These are phyloP conservation scores for Fraxinus velutina DNA, from an alignment of 305 asterid species.

Conservation along the genomic window DNA sequence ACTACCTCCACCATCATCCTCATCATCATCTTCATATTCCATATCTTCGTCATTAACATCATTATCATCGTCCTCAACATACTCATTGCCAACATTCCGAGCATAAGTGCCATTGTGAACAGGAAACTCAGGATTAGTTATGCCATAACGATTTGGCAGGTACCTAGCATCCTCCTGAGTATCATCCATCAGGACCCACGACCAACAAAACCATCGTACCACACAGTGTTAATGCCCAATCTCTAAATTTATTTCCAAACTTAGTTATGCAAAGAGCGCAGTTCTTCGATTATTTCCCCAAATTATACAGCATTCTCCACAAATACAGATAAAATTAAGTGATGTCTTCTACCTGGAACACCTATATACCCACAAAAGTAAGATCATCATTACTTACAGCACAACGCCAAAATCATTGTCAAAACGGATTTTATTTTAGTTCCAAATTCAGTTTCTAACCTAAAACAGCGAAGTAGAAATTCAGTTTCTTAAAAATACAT, in stretches of 20 bases:
- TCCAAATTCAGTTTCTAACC: background rate
- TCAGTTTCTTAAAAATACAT: background rate
- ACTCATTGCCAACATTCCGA: conserved; percentile 23
- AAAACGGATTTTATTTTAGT: background rate
- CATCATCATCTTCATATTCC: conserved; percentile 21
- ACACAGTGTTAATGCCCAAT: background rate
- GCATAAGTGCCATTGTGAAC: conserved; percentile 17
- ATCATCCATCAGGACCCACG: conserved; percentile 38
- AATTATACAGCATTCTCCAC: background rate
- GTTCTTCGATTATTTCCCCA: background rate
- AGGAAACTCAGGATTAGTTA: conserved; percentile 22
- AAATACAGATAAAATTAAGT: background rate
- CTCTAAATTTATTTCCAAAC: conserved; percentile 4
- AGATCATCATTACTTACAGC: background rate
- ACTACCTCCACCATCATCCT: conserved; percentile 26
- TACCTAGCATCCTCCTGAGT: conserved; percentile 46
- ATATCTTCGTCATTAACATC: conserved; percentile 13
- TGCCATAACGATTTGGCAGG: conserved; percentile 30
- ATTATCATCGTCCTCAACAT: conserved; percentile 27
- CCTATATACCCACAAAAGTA: background rate
- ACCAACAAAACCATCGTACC: conserved; percentile 18
- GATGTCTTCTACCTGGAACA: background rate
- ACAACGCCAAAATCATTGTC: background rate
- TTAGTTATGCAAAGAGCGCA: background rate
- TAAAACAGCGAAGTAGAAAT: background rate